phyloP scores from a whole-genome alignment of 139 green algal species.

The Desmodesmus armatus region DNA sequence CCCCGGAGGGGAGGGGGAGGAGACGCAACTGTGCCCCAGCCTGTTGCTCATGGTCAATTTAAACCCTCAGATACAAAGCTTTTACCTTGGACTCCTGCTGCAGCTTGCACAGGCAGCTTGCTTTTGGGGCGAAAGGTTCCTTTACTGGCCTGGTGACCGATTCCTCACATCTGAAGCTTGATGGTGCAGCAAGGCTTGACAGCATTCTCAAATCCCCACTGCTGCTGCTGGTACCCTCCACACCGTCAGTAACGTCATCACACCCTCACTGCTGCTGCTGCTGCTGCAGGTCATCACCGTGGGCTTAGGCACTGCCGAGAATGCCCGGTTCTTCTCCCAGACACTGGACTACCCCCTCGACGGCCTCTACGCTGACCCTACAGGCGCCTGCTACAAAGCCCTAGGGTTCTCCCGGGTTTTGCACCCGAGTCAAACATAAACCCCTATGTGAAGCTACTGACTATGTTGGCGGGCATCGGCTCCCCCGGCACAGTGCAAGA shows the following conservation, averaged over 20 bases:
- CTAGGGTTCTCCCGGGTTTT: conserved; percentile 70
- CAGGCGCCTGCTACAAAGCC: conserved; percentile 62
- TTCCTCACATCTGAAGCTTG: no score
- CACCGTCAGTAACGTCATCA: no score
- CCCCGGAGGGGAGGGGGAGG: no score
- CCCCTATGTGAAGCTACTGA: conserved; percentile 82
- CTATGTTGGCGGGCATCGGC: conserved; percentile 83
- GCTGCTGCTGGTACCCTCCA: not conserved
- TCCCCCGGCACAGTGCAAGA: conserved; percentile 83
- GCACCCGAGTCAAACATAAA: conserved; percentile 58
- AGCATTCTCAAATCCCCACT: not conserved
- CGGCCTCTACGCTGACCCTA: conserved; percentile 72
- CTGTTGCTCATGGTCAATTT: no score
- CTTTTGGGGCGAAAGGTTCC: no score
- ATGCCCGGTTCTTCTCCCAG: conserved; percentile 65
- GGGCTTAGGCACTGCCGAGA: conserved; percentile 61
- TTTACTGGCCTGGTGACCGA: no score
- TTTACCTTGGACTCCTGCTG: no score
- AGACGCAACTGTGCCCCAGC: no score
- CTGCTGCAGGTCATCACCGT: conserved; percentile 64
- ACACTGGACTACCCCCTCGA: conserved; percentile 67
- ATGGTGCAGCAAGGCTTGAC: no score
- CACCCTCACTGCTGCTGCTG: conserved; percentile 41
- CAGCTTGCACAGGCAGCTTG: no score
- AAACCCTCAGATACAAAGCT: no score